phyloP scores from a whole-genome alignment of 2,329 filamentous ascomycete genomes.

The Akanthomyces uredinophilus region DNA sequence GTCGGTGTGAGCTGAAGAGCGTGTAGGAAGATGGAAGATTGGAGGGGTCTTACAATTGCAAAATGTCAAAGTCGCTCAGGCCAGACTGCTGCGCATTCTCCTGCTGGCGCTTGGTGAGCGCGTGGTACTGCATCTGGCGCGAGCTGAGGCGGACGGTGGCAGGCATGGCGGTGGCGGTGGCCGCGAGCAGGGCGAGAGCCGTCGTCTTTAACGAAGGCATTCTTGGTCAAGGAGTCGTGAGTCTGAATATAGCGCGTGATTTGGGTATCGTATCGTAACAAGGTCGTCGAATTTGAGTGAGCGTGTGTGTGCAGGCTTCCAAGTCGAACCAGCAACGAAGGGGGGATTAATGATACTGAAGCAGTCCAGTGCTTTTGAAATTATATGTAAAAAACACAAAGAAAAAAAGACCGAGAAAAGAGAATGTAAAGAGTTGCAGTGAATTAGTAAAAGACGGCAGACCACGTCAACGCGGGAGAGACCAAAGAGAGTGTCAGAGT shows the following conservation, averaged over 20 bases:
- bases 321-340: constrained; percentile 6
- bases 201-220: constrained; percentile 7
- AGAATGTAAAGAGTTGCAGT: too few species aligned
- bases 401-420: background rate
- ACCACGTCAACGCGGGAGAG: constrained; percentile 12
- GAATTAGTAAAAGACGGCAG: background rate
- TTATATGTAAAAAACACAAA: background rate
- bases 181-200: constrained; percentile 2
- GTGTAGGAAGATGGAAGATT: background rate
- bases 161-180: constrained; percentile 4
- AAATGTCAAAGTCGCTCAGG: constrained; percentile 11
- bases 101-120: constrained; percentile 4
- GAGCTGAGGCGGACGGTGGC: constrained; percentile 8
- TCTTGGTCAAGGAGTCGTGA: background rate
- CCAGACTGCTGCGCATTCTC: background rate
- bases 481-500: background rate
- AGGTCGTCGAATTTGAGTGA: background rate
- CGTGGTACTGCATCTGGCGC: constrained; percentile 8
- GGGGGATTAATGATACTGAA: background rate
- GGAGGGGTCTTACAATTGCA: constrained; percentile 5
- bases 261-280: background rate
- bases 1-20: too few species aligned
- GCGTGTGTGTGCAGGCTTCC: background rate
- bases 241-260: background rate
- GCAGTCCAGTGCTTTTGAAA: constrained; percentile 7